phyloP scores from a whole-genome alignment of 805 yeast species.

The Saccharomyces cerevisiae region DNA sequence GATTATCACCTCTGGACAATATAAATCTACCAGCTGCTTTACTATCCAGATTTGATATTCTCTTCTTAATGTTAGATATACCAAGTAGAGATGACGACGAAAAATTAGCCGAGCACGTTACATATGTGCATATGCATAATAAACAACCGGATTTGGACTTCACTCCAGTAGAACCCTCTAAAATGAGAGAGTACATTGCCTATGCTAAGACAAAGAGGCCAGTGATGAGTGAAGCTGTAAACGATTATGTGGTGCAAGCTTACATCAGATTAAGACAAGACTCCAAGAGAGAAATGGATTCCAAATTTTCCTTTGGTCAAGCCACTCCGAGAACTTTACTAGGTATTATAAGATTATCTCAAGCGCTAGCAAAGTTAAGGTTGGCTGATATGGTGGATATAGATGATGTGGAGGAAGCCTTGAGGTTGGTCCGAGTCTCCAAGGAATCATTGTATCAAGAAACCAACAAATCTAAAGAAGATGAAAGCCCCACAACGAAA shows the following conservation, averaged over 20 bases:
- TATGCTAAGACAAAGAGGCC: constrained; percentile 83
- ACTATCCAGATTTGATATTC: constrained; percentile 85
- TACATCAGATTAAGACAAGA: constrained; percentile 92
- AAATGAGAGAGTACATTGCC: constrained; percentile 81
- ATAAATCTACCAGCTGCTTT: constrained; percentile 95
- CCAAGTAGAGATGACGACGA: constrained; percentile 77
- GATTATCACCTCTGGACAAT: constrained; percentile 85
- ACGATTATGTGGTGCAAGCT: constrained; percentile 75
- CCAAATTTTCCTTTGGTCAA: constrained; percentile 74
- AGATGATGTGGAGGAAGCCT: constrained; percentile 92
- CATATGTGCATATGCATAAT: constrained; percentile 91
- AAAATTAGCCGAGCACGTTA: constrained; percentile 84
- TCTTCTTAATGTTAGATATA: constrained; percentile 78
- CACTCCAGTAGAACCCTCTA: constrained; percentile 67
- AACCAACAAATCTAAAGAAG: constrained; percentile 44
- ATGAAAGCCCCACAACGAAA: constrained; percentile 56
- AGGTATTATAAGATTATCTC: constrained; percentile 86
- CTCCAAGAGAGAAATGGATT: constrained; percentile 67
- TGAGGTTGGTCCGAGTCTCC: constrained; percentile 79
- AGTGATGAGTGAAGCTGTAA: constrained; percentile 70
- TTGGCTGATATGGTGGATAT: constrained; percentile 61
- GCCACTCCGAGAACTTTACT: constrained; percentile 92
- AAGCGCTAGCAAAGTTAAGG: constrained; percentile 86
- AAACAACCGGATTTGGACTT: constrained; percentile 71
- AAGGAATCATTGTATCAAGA: constrained; percentile 66